Conservation (phyloP, 192 early-diverging fungal species). For the Gonapodya prolifera region DNA sequence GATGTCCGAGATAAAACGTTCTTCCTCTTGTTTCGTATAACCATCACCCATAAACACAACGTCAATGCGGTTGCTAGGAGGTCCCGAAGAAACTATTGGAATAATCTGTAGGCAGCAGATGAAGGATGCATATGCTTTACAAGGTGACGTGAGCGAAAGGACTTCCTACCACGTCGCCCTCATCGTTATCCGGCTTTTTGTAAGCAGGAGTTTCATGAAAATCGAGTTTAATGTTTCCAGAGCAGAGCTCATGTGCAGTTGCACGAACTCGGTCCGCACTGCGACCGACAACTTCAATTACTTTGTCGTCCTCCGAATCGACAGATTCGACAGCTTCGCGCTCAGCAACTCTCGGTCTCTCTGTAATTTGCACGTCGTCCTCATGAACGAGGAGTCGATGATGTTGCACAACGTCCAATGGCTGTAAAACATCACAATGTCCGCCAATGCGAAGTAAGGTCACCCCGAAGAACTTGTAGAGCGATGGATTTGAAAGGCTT, state of each 20-base stretch:
- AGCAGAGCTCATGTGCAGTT: too few species aligned
- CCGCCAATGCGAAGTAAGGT: background rate
- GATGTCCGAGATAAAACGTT: conserved; percentile 39
- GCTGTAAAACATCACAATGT: background rate
- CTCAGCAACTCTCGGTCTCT: background rate
- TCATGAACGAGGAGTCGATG: background rate
- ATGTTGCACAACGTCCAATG: background rate
- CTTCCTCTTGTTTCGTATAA: conserved; percentile 31
- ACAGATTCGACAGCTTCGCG: background rate
- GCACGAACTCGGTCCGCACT: too few species aligned
- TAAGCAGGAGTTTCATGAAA: too few species aligned
- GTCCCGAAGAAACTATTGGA: conserved; percentile 13
- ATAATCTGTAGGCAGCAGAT: background rate
- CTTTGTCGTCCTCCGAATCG: too few species aligned
- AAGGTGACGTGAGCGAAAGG: background rate
- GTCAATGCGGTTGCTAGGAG: conserved; percentile 36
- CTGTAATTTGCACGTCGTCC: background rate
- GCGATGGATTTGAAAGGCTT: background rate
- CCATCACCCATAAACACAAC: conserved; percentile 57
- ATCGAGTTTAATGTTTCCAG: background rate
- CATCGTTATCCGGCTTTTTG: background rate
- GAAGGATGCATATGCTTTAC: background rate
- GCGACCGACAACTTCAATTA: background rate
- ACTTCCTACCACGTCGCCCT: background rate
- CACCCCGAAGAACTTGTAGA: background rate